phyloP scores from a whole-genome alignment of 176 grass and related monocot species.

The bread wheat (Triticum aestivum) region IWGSC_CS_RefSeq_v2.1 NC_057806.1:593462873-593463372 shows the following conservation, averaged over 20 bases:
- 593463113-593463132: constrained; percentile 85
- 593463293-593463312: no score
- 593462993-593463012: not conserved
- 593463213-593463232: not conserved
- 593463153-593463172: constrained; percentile 25
- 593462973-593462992: not conserved
- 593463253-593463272: not conserved
- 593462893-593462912: constrained; percentile 92
- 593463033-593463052: not conserved
- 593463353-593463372: constrained; percentile 74
- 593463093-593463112: not conserved
- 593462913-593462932: constrained; percentile 40
- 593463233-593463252: not conserved
- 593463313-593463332: constrained; percentile 67
- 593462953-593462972: no score
- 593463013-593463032: not conserved
- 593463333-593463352: constrained; percentile 82
- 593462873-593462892: constrained; percentile 98
- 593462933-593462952: not conserved
- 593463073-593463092: constrained; percentile 12
- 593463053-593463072: not conserved
- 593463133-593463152: constrained; percentile 72
- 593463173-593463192: not conserved
- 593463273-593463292: no score
- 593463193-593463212: not conserved